Conservation (phyloP, 495 filamentous ascomycete species). For the Aspergillus bridgeri region DNA sequence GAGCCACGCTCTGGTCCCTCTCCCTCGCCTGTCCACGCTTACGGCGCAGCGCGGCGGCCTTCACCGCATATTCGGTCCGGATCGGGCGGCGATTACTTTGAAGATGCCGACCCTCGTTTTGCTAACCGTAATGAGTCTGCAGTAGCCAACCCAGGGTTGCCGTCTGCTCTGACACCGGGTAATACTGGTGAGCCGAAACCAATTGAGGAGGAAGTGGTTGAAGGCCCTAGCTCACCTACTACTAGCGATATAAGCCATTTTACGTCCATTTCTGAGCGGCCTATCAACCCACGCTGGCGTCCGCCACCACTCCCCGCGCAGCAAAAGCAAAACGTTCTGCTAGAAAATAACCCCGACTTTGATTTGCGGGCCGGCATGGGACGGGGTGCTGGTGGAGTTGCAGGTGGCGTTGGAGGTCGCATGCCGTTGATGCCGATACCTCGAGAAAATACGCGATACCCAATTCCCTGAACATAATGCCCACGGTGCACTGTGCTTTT, state of each 20-base stretch:
- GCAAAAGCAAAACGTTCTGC: constrained; percentile 54
- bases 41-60: constrained; percentile 6
- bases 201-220: constrained; percentile 54
- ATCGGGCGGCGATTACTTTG: constrained; percentile 70
- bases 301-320: constrained; percentile 44
- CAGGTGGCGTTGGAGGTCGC: constrained; percentile 22
- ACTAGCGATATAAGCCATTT: constrained; percentile 75
- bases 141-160: constrained; percentile 21
- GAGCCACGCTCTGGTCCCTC: constrained; percentile 21
- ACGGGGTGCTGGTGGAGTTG: constrained; percentile 15
- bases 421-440: constrained; percentile 23
- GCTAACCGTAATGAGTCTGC: constrained; percentile 42
- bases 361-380: constrained; percentile 41
- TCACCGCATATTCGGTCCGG: constrained; percentile 37
- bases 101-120: constrained; percentile 92
- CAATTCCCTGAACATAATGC: constrained; percentile 21
- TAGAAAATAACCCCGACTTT: constrained; percentile 75
- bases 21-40: constrained; percentile 11
- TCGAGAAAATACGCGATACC: constrained; percentile 25
- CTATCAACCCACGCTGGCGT: constrained; percentile 82
- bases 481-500: not conserved
- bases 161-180: constrained; percentile 36
- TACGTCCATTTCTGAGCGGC: constrained; percentile 79
- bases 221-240: constrained; percentile 68
- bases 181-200: constrained; percentile 33